phyloP scores from a whole-genome alignment of 1,284 basidiomycete species.

The Microbotryum scabiosae region DNA sequence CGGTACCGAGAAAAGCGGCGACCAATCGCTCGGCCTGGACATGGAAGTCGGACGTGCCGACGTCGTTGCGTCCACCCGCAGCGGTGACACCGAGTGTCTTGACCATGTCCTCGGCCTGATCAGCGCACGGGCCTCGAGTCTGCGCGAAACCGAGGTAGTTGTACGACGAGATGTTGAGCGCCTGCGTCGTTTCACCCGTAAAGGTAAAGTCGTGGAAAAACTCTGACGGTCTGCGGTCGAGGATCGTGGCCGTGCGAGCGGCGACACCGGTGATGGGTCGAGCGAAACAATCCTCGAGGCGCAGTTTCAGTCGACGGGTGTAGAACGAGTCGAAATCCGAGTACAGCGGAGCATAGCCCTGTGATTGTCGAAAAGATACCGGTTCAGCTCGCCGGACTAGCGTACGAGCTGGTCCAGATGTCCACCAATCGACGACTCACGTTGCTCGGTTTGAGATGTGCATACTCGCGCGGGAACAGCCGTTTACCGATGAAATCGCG shows the following conservation, averaged over 20 bases:
- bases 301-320: slow-evolving; percentile 84
- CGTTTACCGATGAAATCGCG: slow-evolving; percentile 93
- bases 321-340: slow-evolving; percentile 99
- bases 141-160: slow-evolving; percentile 99
- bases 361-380: slow-evolving; percentile 4
- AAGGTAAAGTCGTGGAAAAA: slow-evolving; percentile 70
- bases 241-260: slow-evolving; percentile 78
- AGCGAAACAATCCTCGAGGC: slow-evolving; percentile 93
- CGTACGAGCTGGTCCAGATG: not conserved
- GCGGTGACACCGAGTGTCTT: slow-evolving; percentile 56
- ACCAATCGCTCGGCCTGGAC: slow-evolving; percentile 74
- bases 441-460: slow-evolving; percentile 69
- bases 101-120: slow-evolving; percentile 53
- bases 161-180: slow-evolving; percentile 94
- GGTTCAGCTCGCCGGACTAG: too few species aligned
- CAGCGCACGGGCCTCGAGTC: slow-evolving; percentile 82
- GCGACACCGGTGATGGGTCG: slow-evolving; percentile 91
- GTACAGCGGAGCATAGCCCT: slow-evolving; percentile 94
- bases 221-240: slow-evolving; percentile 77
- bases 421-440: slow-evolving; percentile 48
- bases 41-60: slow-evolving; percentile 78
- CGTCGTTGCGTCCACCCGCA: slow-evolving; percentile 70
- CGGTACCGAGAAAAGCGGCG: slow-evolving; percentile 78
- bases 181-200: slow-evolving; percentile 71
- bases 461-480: slow-evolving; percentile 61